Conservation (phyloP, 2,329 filamentous ascomycete genomes). For the Ophiostoma sp. region DNA sequence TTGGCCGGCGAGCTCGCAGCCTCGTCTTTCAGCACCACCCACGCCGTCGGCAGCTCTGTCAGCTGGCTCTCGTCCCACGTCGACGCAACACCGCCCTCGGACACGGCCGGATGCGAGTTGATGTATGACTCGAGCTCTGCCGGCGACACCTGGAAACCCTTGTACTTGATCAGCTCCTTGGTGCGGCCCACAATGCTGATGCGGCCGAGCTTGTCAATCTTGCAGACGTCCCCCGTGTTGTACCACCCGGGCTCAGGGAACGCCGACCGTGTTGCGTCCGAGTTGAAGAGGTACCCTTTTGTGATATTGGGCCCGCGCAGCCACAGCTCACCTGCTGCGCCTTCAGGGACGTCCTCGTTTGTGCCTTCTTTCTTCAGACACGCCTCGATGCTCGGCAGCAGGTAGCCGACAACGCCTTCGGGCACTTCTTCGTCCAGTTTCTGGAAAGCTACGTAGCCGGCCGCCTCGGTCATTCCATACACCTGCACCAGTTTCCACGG, state of each 20-base stretch:
- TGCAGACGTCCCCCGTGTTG: conserved; percentile 44
- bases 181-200: conserved; percentile 38
- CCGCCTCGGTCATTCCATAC: conserved; percentile 45
- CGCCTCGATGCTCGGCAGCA: neutral
- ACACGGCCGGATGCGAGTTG: conserved; percentile 37
- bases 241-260: conserved; percentile 41
- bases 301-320: conserved; percentile 24
- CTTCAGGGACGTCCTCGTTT: neutral
- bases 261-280: conserved; percentile 36
- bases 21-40: conserved; percentile 34
- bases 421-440: conserved; percentile 29
- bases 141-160: conserved; percentile 40
- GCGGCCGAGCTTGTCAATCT: conserved; percentile 33
- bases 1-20: neutral
- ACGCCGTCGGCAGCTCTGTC: conserved; percentile 39
- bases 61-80: conserved; percentile 37
- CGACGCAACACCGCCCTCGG: conserved; percentile 36
- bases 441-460: conserved; percentile 41
- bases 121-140: conserved; percentile 36
- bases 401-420: neutral
- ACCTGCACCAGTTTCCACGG: conserved; percentile 40
- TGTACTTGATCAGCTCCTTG: conserved; percentile 42
- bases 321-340: neutral
- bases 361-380: neutral
- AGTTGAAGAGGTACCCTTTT: conserved; percentile 38